Conservation (phyloP, 2,329 filamentous ascomycete species). For the Aspergillus pseudotamarii region DNA sequence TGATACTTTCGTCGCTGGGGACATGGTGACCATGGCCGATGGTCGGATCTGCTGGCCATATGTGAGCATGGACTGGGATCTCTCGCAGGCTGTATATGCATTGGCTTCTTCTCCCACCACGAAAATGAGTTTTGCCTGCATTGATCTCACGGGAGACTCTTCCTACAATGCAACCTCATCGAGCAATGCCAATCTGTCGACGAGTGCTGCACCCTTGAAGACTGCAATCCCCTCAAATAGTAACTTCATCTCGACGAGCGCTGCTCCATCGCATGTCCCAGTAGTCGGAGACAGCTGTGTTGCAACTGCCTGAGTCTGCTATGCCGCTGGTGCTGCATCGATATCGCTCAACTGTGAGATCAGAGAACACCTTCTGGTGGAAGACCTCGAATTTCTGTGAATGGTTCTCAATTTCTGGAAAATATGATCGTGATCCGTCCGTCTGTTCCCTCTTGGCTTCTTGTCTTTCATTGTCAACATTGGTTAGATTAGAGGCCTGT, state of each 20-base stretch:
- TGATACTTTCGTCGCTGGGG: slow-evolving; percentile 62
- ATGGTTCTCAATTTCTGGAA: not conserved
- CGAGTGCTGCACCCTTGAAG: not conserved
- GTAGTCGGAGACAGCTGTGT: not conserved
- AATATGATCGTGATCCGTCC: not conserved
- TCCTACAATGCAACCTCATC: not conserved
- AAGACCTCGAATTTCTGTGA: too few relatives aligned
- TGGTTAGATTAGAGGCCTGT: not conserved
- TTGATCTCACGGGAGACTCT: slow-evolving; percentile 19
- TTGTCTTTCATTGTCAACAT: not conserved
- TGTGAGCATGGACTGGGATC: slow-evolving; percentile 44
- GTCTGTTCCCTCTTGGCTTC: not conserved
- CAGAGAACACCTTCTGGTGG: not conserved
- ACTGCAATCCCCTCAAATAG: not conserved
- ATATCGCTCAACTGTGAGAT: too few relatives aligned
- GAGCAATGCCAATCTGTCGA: not conserved
- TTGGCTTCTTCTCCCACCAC: slow-evolving; percentile 17
- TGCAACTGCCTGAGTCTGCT: not conserved
- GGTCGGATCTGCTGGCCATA: slow-evolving; percentile 59
- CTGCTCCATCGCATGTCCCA: not conserved
- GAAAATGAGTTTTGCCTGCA: slow-evolving; percentile 30
- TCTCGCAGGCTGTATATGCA: slow-evolving; percentile 36
- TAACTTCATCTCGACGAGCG: not conserved
- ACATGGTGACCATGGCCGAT: slow-evolving; percentile 63
- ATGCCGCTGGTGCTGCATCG: too few relatives aligned